Evolutionary conservation across 805 yeast species (phyloP), one percentile per base, ranked within the genome.

Genomic region (Cyberlindnera mycetangii): DNA sequence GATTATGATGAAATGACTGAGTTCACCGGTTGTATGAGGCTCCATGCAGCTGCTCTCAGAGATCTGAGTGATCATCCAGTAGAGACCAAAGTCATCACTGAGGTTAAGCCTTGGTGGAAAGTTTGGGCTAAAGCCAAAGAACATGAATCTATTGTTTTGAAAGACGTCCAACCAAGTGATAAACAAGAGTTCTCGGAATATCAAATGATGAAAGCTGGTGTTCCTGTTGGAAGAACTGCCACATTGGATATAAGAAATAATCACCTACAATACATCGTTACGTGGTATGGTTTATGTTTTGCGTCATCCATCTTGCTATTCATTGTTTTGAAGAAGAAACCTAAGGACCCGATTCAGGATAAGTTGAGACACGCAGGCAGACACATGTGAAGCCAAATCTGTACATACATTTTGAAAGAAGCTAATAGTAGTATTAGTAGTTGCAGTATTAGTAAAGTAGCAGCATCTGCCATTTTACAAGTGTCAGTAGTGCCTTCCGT

Each of bases 231-330:
- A 1, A 81, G 84, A 43, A 66, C 72, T 8, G 90, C 97, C n/a
- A 79, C 79, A 54, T 78, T 92, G 27, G 90, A 83, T 53, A 75
- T 88, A 60, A 81, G 85, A 49, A 93, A 93, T 63, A 89, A 89
- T 60, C 99, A 93, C 61, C 67, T 90, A 63, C 96, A 92, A 63
- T 93, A 93, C 62, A 68, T 93, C 58, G 79, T 89, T 17, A 93
- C 99, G 0, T 93, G 99, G 99, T 92, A 87, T 62, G 96, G 97
- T 0, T 75, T 92, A 34, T 80, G 89, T 2, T 56, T 85, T 32
- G 76, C 87, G 31, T 84, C 96, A 30, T 56, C 89, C 0, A 78
- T 84, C 27, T 76, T 89, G 65, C 72, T 93, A 27, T 53, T 73
- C 21, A 59, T 76, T 24, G 76, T 82, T 16, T 53, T 82, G 45